A percentile compares a stretch with the other conserved stretches of the same genome.
Evolutionary conservation across 352 stramenopile species (phyloP).

Genomic region (Pythium phragmiticola): DNA sequence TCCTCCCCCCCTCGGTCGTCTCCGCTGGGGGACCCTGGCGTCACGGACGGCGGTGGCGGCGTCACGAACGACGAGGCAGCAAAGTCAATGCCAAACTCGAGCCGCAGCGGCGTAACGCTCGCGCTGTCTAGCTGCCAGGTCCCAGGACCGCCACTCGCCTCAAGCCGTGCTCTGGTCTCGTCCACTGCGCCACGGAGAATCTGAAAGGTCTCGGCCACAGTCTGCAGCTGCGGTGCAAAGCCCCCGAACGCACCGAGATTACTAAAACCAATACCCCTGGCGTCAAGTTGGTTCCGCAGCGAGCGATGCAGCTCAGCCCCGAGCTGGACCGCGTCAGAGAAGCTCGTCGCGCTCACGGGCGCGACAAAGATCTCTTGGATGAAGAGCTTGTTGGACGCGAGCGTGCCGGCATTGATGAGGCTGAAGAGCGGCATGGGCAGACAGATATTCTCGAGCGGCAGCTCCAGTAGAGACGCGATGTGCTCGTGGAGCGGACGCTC

Average conservation of each 20-base stretch:
- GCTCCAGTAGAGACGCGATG: constrained; percentile 46
- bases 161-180: constrained; percentile 29
- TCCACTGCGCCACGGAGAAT: constrained; percentile 50
- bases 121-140: constrained; percentile 28
- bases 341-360: constrained; percentile 52
- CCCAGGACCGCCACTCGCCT: constrained; percentile 32
- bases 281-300: constrained; percentile 45
- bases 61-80: constrained; percentile 57
- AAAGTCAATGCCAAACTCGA: constrained; percentile 68
- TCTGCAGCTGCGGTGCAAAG: constrained; percentile 61
- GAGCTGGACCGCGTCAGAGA: constrained; percentile 61
- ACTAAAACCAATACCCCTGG: constrained; percentile 50
- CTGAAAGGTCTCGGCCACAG: constrained; percentile 57
- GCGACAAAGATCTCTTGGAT: constrained; percentile 60
- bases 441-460: constrained; percentile 42
- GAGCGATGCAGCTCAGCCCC: constrained; percentile 46
- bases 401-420: constrained; percentile 60
- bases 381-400: constrained; percentile 69
- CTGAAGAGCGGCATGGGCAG: constrained; percentile 76
- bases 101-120: constrained; percentile 39
- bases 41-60: background rate
- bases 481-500: constrained; percentile 57
- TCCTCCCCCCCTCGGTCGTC: background rate
- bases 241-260: constrained; percentile 62
- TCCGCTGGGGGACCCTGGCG: background rate